Base-by-base conservation (phyloP, 176 grass and related monocot genomes). In the Eleusine coracana region DNA sequence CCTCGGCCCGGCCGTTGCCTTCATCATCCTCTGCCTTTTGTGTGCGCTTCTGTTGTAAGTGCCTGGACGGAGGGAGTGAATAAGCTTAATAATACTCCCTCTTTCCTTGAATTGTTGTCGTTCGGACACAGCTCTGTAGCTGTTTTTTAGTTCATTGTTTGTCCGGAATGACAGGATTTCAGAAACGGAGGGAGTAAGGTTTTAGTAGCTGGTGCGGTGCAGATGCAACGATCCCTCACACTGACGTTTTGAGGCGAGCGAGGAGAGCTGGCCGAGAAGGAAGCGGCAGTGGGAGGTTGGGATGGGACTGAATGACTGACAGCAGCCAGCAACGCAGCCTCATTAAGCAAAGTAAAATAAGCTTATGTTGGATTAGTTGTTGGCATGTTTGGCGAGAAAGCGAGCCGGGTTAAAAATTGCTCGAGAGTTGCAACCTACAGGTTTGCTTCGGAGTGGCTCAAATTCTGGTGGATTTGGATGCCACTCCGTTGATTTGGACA, bases 381-480 rank as follows among this genome's bases (percentile, higher is more conserved):
- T 77, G 79, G 86, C 44, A 86, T 64, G 77, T 87, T 80, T 83
- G 84, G 84, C 75, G 74, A 68, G 75, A 80, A 90, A 83, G 83
- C 79, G 82, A 86, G 15, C 58, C n/a, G 20, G 61, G 72, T 76
- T 85, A 71, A 86, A 85, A 86, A 73, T 86, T 60, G 50, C 37
- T 29, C 15, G 36, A 70, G 36, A 29, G n/a, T 71, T 71, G 68
- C 67, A 71, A 58, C 67, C 58, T 68, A 50, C 58, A 20, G 50
- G 67, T 78, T 80, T 86, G 83, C 88, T 90, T 90, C 73, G 38
- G 20, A 83, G 59, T 78, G 12, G 88, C 74, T 90, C 83, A 73
- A 82, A 82, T 54, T 82, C 49, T 46, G 73, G 58, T 90, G 73
- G 88, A 78, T 86, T 90, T 78, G 28, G 83, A 83, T 90, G 88